These are phyloP conservation scores for Penicillium samsonianum DNA, from an alignment of 495 filamentous ascomycete genomes.

Conservation along the genomic window DNA sequence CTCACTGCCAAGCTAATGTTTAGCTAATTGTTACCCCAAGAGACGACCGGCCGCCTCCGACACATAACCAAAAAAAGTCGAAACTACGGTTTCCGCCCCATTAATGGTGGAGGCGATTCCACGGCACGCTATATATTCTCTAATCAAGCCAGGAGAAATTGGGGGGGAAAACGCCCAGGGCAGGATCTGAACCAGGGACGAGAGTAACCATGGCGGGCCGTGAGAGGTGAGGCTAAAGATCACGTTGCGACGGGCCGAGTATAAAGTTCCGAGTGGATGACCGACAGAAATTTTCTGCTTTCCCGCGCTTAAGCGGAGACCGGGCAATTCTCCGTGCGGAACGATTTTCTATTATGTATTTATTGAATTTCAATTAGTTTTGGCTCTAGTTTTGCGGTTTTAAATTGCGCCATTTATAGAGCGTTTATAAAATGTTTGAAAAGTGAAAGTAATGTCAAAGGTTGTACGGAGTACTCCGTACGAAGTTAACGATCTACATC, in stretches of 20 bases:
- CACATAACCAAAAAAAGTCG: neutral
- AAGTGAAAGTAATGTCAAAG: neutral
- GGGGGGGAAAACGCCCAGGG: neutral
- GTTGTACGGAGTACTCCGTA: too few species aligned
- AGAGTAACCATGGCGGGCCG: conserved; percentile 5
- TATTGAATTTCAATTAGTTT: conserved; percentile 1
- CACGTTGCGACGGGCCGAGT: conserved; percentile 30
- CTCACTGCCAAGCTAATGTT: neutral
- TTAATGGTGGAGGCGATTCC: neutral
- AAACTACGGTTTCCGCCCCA: neutral
- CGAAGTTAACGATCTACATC: neutral
- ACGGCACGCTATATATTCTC: neutral
- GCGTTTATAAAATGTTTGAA: neutral
- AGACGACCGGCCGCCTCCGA: conserved; percentile 2
- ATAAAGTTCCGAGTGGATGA: conserved; percentile 19
- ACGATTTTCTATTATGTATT: conserved; percentile 1
- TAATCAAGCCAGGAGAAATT: neutral
- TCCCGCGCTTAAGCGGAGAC: conserved; percentile 12
- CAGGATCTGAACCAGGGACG: neutral
- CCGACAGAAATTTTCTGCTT: conserved; percentile 32
- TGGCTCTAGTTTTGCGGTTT: neutral
- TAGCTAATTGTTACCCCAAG: conserved; percentile 1
- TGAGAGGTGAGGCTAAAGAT: conserved; percentile 17
- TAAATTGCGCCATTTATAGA: conserved; percentile 8
- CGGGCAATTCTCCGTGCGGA: conserved; percentile 1